phyloP scores from a whole-genome alignment of 73 alveolate genomes.

The Paramecium tetraurelia region DNA sequence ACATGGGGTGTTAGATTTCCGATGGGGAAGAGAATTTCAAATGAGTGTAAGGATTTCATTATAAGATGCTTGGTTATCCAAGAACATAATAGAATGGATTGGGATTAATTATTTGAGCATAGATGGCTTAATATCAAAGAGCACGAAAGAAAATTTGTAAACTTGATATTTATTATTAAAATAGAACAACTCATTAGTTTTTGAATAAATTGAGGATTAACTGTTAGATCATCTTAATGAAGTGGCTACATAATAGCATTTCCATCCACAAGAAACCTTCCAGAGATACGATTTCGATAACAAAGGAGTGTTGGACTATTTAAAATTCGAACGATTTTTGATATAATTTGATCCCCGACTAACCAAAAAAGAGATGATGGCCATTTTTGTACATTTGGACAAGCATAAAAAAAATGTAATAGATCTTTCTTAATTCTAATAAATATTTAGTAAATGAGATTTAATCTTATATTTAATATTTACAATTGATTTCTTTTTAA shows the following conservation, averaged over 20 bases:
- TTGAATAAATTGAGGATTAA: not conserved
- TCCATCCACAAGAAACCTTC: not conserved
- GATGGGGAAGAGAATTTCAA: not conserved
- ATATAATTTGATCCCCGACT: not conserved
- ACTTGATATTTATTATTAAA: not conserved
- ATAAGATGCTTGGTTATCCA: slow-evolving; percentile 25
- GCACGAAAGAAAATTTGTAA: not conserved
- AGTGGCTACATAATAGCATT: not conserved
- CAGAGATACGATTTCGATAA: not conserved
- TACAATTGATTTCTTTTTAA: not conserved
- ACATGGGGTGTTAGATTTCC: not conserved
- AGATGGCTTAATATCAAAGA: not conserved
- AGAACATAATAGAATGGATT: slow-evolving; percentile 45
- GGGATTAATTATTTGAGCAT: slow-evolving; percentile 60
- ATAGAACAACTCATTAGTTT: not conserved
- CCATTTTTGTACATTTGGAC: not conserved
- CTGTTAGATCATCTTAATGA: not conserved
- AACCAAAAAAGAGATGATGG: not conserved
- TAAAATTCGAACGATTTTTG: not conserved
- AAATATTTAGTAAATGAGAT: not conserved
- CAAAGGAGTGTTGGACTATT: not conserved
- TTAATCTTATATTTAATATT: not conserved
- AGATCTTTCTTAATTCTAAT: not conserved
- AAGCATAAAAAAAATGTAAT: not conserved
- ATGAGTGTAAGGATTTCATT: slow-evolving; percentile 43